These are phyloP conservation scores for Chytriomyces sp. DNA, from an alignment of 192 early-diverging fungal species.

Conservation along the genomic window DNA sequence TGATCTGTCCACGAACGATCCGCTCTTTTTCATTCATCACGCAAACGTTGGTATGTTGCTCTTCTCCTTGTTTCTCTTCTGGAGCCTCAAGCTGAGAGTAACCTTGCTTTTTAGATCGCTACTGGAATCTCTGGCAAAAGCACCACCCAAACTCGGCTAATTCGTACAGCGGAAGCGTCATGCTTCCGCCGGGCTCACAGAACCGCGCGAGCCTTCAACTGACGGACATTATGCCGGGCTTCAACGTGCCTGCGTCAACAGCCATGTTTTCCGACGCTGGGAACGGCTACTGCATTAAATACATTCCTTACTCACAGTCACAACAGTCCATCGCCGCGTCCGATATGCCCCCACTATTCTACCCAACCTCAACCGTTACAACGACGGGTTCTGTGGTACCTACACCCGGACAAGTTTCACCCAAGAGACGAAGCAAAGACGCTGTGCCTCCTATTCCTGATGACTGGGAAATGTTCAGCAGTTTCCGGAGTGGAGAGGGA, in stretches of 20 bases:
- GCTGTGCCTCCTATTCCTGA: not conserved
- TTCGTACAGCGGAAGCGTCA: constrained; percentile 24
- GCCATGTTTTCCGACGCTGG: constrained; percentile 22
- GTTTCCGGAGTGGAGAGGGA: not conserved
- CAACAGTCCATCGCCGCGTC: not conserved
- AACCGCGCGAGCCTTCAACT: constrained; percentile 8
- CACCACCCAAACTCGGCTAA: not conserved
- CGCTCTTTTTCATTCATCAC: constrained; percentile 52
- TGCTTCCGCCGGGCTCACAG: constrained; percentile 27
- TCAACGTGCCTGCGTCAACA: constrained; percentile 25
- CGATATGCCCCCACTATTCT: constrained; percentile 12
- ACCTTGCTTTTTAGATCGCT: constrained; percentile 29
- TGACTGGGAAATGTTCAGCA: constrained; percentile 11
- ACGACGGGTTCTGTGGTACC: not conserved
- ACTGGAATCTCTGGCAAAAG: constrained; percentile 39
- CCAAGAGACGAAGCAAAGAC: not conserved
- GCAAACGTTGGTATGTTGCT: constrained; percentile 44
- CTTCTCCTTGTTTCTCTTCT: not conserved
- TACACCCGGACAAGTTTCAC: not conserved
- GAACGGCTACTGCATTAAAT: constrained; percentile 31
- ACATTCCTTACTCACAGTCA: constrained; percentile 35
- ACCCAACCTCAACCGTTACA: constrained; percentile 1
- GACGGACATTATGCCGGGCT: constrained; percentile 34
- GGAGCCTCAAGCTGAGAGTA: not conserved
- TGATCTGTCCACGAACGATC: constrained; percentile 46